Evolutionary conservation across 495 filamentous ascomycete species (phyloP).

Genomic region (Penicillium atrosanguineum): DNA sequence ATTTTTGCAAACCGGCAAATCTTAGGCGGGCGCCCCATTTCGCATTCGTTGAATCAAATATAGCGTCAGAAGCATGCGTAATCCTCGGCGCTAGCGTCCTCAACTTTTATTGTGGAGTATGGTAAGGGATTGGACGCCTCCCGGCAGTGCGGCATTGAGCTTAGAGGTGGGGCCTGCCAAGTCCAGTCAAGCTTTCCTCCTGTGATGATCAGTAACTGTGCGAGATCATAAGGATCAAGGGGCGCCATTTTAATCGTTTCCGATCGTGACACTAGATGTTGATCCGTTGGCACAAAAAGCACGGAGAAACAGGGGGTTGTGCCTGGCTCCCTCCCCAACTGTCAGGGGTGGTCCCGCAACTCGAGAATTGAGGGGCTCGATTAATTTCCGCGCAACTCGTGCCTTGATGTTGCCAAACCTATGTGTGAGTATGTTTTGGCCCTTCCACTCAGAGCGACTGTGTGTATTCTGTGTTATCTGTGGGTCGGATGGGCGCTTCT

Average conservation of each 20-base stretch:
- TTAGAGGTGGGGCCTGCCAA: slow-evolving; percentile 15
- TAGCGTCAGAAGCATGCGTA: slow-evolving; percentile 21
- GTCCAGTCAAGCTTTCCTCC: slow-evolving; percentile 20
- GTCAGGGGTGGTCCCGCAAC: too few relatives aligned
- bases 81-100: slow-evolving; percentile 29
- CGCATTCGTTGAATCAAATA: slow-evolving; percentile 9
- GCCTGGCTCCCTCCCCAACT: too few relatives aligned
- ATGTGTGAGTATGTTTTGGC: too few relatives aligned
- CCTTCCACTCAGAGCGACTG: too few relatives aligned
- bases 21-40: background rate
- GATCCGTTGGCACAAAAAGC: too few relatives aligned
- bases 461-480: too few relatives aligned
- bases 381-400: too few relatives aligned
- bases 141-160: background rate
- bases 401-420: too few relatives aligned
- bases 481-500: too few relatives aligned
- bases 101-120: slow-evolving; percentile 19
- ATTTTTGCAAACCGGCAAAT: background rate
- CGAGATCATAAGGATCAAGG: slow-evolving; percentile 21
- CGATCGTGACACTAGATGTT: too few relatives aligned
- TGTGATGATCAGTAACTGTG: slow-evolving; percentile 3
- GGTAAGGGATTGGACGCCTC: background rate
- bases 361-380: too few relatives aligned
- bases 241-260: slow-evolving; percentile 7
- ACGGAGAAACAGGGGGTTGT: too few relatives aligned